Conservation (phyloP, 2,329 filamentous ascomycete species). For the Fusarium armeniacum region DNA sequence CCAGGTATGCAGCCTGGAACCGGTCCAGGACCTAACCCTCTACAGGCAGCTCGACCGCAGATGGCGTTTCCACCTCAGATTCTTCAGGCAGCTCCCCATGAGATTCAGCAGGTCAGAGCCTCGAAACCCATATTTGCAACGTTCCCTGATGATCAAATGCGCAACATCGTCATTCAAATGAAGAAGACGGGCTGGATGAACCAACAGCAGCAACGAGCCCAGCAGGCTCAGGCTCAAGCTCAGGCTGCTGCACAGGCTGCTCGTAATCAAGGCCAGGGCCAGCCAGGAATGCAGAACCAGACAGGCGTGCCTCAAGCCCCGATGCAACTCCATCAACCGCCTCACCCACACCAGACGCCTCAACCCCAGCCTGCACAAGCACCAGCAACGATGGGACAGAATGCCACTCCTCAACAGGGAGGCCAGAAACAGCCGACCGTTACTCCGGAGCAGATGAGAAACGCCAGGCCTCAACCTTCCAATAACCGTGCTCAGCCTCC, state of each 20-base stretch:
- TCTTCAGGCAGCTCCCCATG: constrained; percentile 53
- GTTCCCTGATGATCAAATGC: constrained; percentile 55
- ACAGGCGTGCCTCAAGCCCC: constrained; percentile 64
- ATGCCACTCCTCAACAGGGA: constrained; percentile 48
- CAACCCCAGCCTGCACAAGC: constrained; percentile 58
- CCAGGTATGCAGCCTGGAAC: constrained; percentile 42
- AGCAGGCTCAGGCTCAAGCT: constrained; percentile 54
- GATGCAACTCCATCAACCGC: constrained; percentile 67
- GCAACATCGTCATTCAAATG: constrained; percentile 52
- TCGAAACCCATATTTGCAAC: constrained; percentile 47
- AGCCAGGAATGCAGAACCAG: constrained; percentile 55
- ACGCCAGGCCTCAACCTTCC: constrained; percentile 45
- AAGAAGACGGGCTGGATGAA: constrained; percentile 54
- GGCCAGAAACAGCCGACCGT: constrained; percentile 51
- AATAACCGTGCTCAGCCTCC: constrained; percentile 56
- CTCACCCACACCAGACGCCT: constrained; percentile 58
- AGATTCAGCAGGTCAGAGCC: constrained; percentile 53
- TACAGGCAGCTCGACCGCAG: constrained; percentile 47
- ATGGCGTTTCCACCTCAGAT: constrained; percentile 51
- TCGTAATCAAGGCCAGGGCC: constrained; percentile 51
- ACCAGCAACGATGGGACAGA: constrained; percentile 62
- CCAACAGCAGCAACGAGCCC: constrained; percentile 55
- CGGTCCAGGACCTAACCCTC: constrained; percentile 50
- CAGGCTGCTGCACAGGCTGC: constrained; percentile 52
- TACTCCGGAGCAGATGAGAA: constrained; percentile 49